These are phyloP conservation scores for Colletotrichum viniferum DNA, from an alignment of 2,329 filamentous ascomycete genomes.

Conservation along the genomic window DNA sequence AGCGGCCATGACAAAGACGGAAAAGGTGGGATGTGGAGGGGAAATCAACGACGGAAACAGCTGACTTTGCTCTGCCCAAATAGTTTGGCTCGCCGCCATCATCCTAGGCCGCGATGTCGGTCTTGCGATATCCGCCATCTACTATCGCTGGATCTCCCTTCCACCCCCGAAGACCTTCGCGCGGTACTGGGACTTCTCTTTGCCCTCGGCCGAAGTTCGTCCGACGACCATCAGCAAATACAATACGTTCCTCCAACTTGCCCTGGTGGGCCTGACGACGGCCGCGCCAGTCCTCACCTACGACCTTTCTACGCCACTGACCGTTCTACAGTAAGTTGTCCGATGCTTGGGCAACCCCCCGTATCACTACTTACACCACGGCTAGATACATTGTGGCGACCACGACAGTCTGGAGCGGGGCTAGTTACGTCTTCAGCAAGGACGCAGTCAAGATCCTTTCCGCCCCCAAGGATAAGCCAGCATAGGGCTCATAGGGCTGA, in stretches of 20 bases:
- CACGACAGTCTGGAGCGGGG: slow-evolving; percentile 92
- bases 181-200: slow-evolving; percentile 96
- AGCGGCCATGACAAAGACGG: not conserved
- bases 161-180: slow-evolving; percentile 91
- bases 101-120: slow-evolving; percentile 89
- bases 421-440: slow-evolving; percentile 90
- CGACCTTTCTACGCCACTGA: slow-evolving; percentile 59
- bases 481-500: not conserved
- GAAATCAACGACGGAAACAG: not conserved
- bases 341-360: not conserved
- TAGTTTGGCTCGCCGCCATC: slow-evolving; percentile 85
- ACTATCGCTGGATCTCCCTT: slow-evolving; percentile 94
- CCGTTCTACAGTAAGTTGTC: slow-evolving; percentile 65
- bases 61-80: not conserved
- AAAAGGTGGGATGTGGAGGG: not conserved
- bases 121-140: slow-evolving; percentile 84
- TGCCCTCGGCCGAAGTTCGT: slow-evolving; percentile 84
- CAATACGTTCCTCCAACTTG: slow-evolving; percentile 91
- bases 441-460: slow-evolving; percentile 87
- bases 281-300: slow-evolving; percentile 75
- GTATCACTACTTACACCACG: slow-evolving; percentile 32
- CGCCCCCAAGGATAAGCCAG: slow-evolving; percentile 22
- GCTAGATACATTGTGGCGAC: slow-evolving; percentile 80
- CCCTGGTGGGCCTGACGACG: slow-evolving; percentile 83
- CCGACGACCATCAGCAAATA: slow-evolving; percentile 87